These are phyloP conservation scores for Saprolegnia diclina DNA, from an alignment of 352 stramenopile genomes.

Conservation along the genomic window DNA sequence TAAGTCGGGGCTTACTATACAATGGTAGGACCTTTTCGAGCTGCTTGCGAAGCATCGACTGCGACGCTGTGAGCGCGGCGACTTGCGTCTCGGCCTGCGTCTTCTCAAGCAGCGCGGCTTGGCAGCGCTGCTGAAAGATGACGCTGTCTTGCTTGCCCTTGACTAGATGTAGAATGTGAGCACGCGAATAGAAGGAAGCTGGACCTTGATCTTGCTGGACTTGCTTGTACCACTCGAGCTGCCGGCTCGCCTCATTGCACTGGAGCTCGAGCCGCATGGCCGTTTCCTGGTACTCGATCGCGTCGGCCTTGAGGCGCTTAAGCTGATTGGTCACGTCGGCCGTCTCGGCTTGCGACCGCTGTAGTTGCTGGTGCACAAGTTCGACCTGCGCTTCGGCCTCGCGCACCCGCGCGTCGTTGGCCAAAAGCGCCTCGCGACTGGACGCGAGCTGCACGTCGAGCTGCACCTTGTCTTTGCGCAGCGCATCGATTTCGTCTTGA, in stretches of 20 bases:
- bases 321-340: conserved; percentile 6
- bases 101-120: conserved; percentile 3
- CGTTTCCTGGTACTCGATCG: conserved; percentile 1
- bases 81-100: conserved; percentile 18
- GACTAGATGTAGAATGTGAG: neutral
- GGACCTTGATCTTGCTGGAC: neutral
- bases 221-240: conserved; percentile 14
- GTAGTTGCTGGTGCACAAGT: neutral
- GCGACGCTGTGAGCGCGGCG: neutral
- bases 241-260: neutral
- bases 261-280: neutral
- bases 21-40: neutral
- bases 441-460: neutral
- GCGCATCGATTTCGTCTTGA: neutral
- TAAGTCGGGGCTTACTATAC: too few species aligned
- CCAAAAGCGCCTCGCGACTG: neutral
- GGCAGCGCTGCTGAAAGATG: conserved; percentile 7
- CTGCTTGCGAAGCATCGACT: neutral
- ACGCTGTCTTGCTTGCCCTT: conserved; percentile 4
- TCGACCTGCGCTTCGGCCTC: neutral
- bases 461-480: conserved; percentile 13
- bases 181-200: neutral
- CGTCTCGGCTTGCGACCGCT: neutral
- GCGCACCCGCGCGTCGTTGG: neutral
- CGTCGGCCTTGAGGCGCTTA: conserved; percentile 21